Percentiles rank a stretch among this genome's conserved stretches.
phyloP scores from a whole-genome alignment of 2,329 filamentous ascomycete genomes.

The Colletotrichum lentis region DNA sequence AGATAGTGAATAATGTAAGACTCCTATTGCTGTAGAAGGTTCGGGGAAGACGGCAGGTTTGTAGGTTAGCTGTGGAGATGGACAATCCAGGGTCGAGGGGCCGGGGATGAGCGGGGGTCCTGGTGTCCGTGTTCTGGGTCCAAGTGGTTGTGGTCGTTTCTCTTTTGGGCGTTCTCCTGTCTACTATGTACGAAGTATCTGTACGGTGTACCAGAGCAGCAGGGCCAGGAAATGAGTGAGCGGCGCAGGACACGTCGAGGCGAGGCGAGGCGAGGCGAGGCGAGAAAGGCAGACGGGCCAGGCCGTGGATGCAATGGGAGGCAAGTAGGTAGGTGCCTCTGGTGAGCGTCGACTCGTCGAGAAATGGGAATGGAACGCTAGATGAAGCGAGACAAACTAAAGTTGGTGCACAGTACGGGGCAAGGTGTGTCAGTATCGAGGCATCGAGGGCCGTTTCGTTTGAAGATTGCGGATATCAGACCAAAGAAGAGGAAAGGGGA shows the following conservation, averaged over 20 bases:
- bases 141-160: not conserved
- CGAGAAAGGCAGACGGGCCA: not conserved
- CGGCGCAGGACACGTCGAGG: not conserved
- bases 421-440: not conserved
- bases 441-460: not conserved
- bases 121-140: constrained; percentile 1
- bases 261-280: constrained; percentile 1
- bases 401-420: not conserved
- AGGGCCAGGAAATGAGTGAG: not conserved
- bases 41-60: constrained; percentile 22
- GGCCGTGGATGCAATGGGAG: not conserved
- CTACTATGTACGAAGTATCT: too few species aligned
- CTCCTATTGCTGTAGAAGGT: too few species aligned
- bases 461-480: not conserved
- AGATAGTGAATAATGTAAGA: too few species aligned
- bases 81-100: constrained; percentile 28
- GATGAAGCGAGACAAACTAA: not conserved
- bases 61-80: constrained; percentile 21
- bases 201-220: not conserved
- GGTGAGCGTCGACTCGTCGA: not conserved
- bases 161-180: not conserved
- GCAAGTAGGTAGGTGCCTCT: not conserved
- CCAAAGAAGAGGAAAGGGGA: not conserved
- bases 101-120: not conserved
- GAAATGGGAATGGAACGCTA: not conserved